Conservation (phyloP, 805 yeast genomes). For the Pichia phayaonensis region DNA sequence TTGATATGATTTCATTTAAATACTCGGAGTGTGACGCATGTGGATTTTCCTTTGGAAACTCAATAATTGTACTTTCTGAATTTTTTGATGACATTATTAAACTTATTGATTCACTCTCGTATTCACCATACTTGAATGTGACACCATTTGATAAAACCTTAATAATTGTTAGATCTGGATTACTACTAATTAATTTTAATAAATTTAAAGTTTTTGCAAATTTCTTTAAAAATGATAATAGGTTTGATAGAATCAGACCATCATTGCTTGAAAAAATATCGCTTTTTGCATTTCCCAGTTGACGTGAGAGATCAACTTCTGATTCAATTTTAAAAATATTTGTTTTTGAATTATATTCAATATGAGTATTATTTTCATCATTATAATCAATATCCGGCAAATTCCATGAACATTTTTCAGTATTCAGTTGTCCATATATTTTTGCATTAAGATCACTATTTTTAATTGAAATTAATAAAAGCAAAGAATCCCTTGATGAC, state of each 20-base stretch:
- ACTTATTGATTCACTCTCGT: conserved; percentile 20
- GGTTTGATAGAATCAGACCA: conserved; percentile 15
- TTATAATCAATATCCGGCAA: conserved; percentile 21
- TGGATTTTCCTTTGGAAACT: conserved; percentile 25
- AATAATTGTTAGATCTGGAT: conserved; percentile 20
- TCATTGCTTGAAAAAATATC: background rate
- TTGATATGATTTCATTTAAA: conserved; percentile 18
- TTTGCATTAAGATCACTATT: conserved; percentile 25
- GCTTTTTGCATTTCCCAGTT: conserved; percentile 6
- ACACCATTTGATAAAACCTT: conserved; percentile 23
- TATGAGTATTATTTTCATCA: conserved; percentile 19
- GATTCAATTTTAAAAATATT: conserved; percentile 27
- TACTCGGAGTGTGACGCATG: conserved; percentile 22
- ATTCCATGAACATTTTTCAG: conserved; percentile 17
- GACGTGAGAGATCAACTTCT: conserved; percentile 18
- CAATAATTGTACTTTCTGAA: conserved; percentile 18
- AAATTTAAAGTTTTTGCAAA: conserved; percentile 24
- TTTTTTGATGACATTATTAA: conserved; percentile 17
- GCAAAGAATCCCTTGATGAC: conserved; percentile 29
- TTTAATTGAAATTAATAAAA: conserved; percentile 24
- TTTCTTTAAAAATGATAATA: conserved; percentile 22
- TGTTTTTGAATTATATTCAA: conserved; percentile 18
- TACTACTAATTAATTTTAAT: conserved; percentile 24
- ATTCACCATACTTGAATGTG: conserved; percentile 27
- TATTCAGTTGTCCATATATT: conserved; percentile 28